A percentile compares a stretch with the other conserved stretches of the same genome.
Evolutionary conservation across 805 yeast genomes (phyloP).

Genomic region (Ogataea philodendri): DNA sequence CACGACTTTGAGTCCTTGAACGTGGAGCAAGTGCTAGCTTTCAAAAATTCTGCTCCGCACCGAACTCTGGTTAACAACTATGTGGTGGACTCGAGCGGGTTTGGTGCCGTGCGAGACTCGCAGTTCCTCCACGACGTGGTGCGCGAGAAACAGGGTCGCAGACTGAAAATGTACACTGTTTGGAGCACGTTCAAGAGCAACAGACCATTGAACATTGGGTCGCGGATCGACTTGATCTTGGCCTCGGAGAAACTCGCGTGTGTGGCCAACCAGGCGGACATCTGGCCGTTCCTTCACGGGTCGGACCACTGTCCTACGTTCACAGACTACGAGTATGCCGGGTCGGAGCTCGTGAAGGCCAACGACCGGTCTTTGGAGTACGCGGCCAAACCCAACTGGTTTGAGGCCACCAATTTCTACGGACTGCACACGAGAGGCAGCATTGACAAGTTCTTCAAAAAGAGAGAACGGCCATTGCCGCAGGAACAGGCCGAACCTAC

Average conservation of each 20-base stretch:
- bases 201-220: constrained; percentile 81
- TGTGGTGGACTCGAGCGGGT: constrained; percentile 28
- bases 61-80: constrained; percentile 48
- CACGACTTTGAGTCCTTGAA: constrained; percentile 39
- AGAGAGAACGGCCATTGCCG: no score
- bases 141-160: constrained; percentile 53
- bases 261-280: constrained; percentile 42
- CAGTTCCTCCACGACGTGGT: constrained; percentile 58
- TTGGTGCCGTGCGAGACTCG: constrained; percentile 29
- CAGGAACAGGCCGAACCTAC: not conserved
- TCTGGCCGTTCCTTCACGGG: constrained; percentile 72
- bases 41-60: constrained; percentile 40
- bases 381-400: constrained; percentile 32
- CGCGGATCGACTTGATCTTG: constrained; percentile 79
- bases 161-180: constrained; percentile 74
- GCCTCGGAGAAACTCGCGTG: constrained; percentile 40
- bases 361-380: constrained; percentile 6
- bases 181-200: constrained; percentile 84
- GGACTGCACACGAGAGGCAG: constrained; percentile 34
- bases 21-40: constrained; percentile 29
- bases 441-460: constrained; percentile 33
- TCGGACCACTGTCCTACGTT: constrained; percentile 95
- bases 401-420: constrained; percentile 55
- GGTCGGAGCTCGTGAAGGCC: constrained; percentile 1
- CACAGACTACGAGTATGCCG: constrained; percentile 52